Evolutionary conservation across 257 asterid species (phyloP).

Genomic region (Solanum raphanifolium): DNA sequence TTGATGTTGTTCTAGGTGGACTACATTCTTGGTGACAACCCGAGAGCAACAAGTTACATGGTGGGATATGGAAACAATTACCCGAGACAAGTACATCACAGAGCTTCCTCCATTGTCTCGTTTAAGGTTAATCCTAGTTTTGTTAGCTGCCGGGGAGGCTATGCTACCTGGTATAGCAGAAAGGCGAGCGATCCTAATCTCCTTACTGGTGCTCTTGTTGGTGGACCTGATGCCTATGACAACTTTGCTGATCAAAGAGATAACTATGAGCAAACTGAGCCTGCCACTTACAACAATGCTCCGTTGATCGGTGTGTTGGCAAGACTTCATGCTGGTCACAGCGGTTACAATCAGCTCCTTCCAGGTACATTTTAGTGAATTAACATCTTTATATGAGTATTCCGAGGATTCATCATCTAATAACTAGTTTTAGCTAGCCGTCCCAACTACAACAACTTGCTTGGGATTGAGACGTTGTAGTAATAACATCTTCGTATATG

Average conservation of each 20-base stretch:
- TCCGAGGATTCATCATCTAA: neutral
- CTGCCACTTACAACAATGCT: constrained; percentile 96
- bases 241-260: constrained; percentile 93
- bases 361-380: constrained; percentile 38
- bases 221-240: constrained; percentile 99
- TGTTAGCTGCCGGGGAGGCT: constrained; percentile 91
- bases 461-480: neutral
- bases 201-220: constrained; percentile 88
- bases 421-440: neutral
- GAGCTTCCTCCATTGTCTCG: constrained; percentile 90
- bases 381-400: neutral
- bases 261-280: constrained; percentile 95
- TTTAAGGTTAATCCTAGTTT: constrained; percentile 53
- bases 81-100: constrained; percentile 90
- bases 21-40: constrained; percentile 94
- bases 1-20: constrained; percentile 43
- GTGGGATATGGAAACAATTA: constrained; percentile 90
- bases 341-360: constrained; percentile 77
- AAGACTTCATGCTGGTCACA: constrained; percentile 63
- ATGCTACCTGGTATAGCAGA: constrained; percentile 85
- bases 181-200: constrained; percentile 77
- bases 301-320: constrained; percentile 82
- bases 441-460: neutral
- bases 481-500: neutral
- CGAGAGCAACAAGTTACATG: constrained; percentile 98